These are phyloP conservation scores for Rhizophagus sp. DNA, from an alignment of 192 early-diverging fungal species.

Conservation along the genomic window DNA sequence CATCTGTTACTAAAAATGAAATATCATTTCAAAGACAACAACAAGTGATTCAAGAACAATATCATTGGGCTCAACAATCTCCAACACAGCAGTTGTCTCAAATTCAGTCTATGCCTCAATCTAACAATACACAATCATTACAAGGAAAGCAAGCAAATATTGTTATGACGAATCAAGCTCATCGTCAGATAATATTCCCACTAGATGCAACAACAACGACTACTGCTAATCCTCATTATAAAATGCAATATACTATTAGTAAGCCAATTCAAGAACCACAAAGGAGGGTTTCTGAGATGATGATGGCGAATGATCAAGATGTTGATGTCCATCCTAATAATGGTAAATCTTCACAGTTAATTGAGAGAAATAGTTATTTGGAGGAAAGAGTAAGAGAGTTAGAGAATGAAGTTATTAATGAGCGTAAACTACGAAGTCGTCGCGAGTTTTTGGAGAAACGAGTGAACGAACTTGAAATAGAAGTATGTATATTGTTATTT, in stretches of 20 bases:
- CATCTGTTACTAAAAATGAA: background rate
- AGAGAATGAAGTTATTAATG: constrained; percentile 28
- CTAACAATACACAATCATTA: constrained; percentile 6
- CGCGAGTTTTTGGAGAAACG: constrained; percentile 20
- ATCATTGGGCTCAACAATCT: background rate
- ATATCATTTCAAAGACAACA: constrained; percentile 1
- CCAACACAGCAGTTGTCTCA: background rate
- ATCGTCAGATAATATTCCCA: constrained; percentile 17
- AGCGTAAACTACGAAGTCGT: constrained; percentile 14
- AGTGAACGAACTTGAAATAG: constrained; percentile 26
- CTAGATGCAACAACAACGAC: background rate
- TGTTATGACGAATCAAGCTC: background rate
- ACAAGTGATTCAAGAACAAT: background rate
- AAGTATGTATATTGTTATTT: background rate
- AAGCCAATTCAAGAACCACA: background rate
- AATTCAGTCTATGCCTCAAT: background rate
- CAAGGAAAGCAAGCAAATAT: background rate
- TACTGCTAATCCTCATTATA: background rate
- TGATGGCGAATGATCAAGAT: background rate
- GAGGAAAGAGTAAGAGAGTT: constrained; percentile 22
- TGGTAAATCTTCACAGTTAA: constrained; percentile 6
- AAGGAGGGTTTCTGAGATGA: background rate
- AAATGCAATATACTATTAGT: constrained; percentile 2
- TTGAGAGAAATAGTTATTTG: constrained; percentile 20
- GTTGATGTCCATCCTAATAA: background rate